Evolutionary conservation across 768 basidiomycete genomes (phyloP), one percentile per base, ranked within the genome.

Genomic region (Melanogaster broomeanus): DNA sequence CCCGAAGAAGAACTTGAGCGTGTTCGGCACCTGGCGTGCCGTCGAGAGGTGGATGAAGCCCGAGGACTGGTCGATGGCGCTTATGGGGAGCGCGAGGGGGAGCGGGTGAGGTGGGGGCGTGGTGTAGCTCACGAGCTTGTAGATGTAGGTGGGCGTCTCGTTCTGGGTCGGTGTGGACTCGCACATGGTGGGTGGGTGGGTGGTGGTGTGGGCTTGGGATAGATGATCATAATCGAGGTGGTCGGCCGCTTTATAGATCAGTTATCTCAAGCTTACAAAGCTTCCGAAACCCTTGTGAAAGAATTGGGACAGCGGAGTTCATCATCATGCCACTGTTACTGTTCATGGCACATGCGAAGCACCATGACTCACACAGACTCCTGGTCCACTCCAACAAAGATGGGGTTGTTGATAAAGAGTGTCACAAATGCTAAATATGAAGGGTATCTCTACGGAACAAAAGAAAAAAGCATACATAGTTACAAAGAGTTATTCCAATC

Each of bases 11-110:
- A 59, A 69, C 25, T 62, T 62, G 19, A 83, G 61, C 1, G 82
- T 83, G 6, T 72, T 71, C 5, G 70, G 69, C 9, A 82, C 56
- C 59, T 84, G 83, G 19, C 0, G n/a, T 0, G 79, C 70, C 2
- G 81, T 82, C 19, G 80, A 83, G 21, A 84, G 70, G 56, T 84
- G 82, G 53, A 84, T 72, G 57, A 83, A 83, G 1, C 76, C 76
- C 8, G 74, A 75, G 5, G 55, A 44, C 34, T 64, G 45, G 53
- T 84, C 83, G 13, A 84, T 66, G 16, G 68, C 58, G 52, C 80
- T 83, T 39, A 84, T 60, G 18, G 81, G 80, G 24, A 84, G 72
- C 3, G 55, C 60, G 2, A 69, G 62, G 7, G 82, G 81, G 13
- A 83, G 65, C 1, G 68, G 69, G 2, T 73, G 64, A 27, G 68